Percentiles rank a stretch among this genome's conserved stretches.
phyloP scores from a whole-genome alignment of 2,329 filamentous ascomycete genomes.

The Aspergillus ibericus region DNA sequence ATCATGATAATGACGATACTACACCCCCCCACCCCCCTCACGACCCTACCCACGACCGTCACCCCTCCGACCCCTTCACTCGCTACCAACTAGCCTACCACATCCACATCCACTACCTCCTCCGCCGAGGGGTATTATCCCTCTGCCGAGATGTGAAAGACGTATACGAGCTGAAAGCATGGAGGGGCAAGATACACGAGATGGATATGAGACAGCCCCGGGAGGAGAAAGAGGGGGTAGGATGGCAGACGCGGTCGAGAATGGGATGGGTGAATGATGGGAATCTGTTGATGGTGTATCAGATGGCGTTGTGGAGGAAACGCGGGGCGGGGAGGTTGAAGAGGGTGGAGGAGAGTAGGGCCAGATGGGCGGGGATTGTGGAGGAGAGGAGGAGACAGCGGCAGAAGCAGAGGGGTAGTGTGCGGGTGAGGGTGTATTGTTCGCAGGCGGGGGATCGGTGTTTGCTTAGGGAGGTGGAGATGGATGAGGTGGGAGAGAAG shows the following conservation, averaged over 20 bases:
- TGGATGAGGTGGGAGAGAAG: background rate
- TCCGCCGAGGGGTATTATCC: constrained; percentile 22
- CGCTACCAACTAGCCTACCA: constrained; percentile 36
- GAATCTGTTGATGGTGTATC: constrained; percentile 9
- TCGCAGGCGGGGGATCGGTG: constrained; percentile 5
- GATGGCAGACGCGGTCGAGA: background rate
- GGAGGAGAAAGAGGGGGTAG: no score
- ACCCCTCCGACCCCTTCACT: constrained; percentile 22
- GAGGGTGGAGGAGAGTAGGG: constrained; percentile 7
- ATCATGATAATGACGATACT: no score
- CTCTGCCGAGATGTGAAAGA: constrained; percentile 33
- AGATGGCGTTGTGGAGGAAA: constrained; percentile 14
- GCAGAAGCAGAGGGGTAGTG: background rate
- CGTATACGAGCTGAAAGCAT: constrained; percentile 26
- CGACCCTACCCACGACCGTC: constrained; percentile 5
- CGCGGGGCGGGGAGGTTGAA: constrained; percentile 5
- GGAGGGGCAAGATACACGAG: constrained; percentile 23
- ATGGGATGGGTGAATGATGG: constrained; percentile 5
- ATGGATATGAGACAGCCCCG: no score
- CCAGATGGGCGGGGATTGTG: constrained; percentile 15
- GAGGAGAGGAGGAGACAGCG: constrained; percentile 12
- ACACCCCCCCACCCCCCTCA: constrained; percentile 5
- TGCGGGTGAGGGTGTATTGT: constrained; percentile 10
- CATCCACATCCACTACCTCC: constrained; percentile 32
- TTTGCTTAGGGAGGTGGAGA: constrained; percentile 9